These are phyloP conservation scores for Suillus lakei DNA, from an alignment of 768 basidiomycete species.

Conservation along the genomic window DNA sequence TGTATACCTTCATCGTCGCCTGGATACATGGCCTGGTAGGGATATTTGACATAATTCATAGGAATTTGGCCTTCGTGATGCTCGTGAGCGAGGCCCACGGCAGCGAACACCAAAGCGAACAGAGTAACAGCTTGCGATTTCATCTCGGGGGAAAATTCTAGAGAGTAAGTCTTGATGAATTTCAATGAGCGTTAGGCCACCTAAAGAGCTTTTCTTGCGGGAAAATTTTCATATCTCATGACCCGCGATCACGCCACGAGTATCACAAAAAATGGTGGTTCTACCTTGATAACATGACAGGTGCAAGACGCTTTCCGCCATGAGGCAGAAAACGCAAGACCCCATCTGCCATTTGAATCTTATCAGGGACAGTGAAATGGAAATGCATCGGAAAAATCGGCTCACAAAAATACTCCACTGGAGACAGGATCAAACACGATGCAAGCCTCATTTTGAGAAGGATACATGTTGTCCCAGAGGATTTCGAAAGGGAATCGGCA, in stretches of 20 bases:
- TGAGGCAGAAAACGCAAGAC: constrained; percentile 40
- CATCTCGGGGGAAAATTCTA: constrained; percentile 22
- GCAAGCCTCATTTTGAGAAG: constrained; percentile 29
- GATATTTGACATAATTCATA: constrained; percentile 68
- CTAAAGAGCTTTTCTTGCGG: constrained; percentile 30
- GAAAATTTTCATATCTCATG: constrained; percentile 31
- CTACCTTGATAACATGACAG: constrained; percentile 17
- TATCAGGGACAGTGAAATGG: constrained; percentile 10
- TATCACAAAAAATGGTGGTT: constrained; percentile 20
- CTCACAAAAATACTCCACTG: constrained; percentile 6
- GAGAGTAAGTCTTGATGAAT: constrained; percentile 3
- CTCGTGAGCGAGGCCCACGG: constrained; percentile 39
- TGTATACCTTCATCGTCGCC: constrained; percentile 59
- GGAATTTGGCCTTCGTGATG: constrained; percentile 62
- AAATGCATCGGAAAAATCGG: constrained; percentile 15
- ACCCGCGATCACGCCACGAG: constrained; percentile 12
- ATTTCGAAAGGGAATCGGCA: constrained; percentile 14
- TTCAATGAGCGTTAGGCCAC: constrained; percentile 4
- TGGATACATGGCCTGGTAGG: constrained; percentile 63
- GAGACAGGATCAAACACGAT: constrained; percentile 31
- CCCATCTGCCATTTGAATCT: constrained; percentile 14
- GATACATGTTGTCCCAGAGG: constrained; percentile 11
- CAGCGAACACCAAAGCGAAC: constrained; percentile 30
- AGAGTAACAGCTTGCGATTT: constrained; percentile 27
- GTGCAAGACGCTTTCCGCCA: constrained; percentile 45